Percentiles rank a stretch among this genome's conserved stretches.
phyloP scores from a whole-genome alignment of 2,329 filamentous ascomycete genomes.

The Bisporella sp. region DNA sequence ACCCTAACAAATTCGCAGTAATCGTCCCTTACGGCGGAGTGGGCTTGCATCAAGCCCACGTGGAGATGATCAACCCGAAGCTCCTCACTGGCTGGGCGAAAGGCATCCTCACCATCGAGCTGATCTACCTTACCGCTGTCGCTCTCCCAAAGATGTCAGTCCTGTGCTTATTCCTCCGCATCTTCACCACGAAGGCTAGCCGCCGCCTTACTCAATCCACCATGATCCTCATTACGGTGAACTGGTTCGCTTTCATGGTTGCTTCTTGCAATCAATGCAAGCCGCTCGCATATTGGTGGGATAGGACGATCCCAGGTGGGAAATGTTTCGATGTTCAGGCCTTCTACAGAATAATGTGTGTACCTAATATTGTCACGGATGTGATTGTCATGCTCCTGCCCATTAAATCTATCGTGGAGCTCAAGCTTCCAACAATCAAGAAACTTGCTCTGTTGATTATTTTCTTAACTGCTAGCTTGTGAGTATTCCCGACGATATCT shows the following conservation, averaged over 20 bases:
- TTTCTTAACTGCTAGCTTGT: not conserved
- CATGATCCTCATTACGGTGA: not conserved
- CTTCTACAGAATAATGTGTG: not conserved
- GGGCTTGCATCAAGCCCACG: not conserved
- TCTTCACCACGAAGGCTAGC: not conserved
- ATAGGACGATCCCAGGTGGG: not conserved
- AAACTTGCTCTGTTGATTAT: not conserved
- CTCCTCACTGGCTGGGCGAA: not conserved
- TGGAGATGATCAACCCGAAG: not conserved
- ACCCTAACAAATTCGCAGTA: not conserved
- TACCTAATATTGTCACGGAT: constrained; percentile 2
- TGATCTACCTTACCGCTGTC: not conserved
- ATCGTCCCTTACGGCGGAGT: not conserved
- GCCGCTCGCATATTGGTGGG: not conserved
- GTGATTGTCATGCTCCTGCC: constrained; percentile 1
- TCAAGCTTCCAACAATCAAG: not conserved
- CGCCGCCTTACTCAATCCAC: not conserved
- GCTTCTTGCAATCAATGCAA: not conserved
- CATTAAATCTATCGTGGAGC: not conserved
- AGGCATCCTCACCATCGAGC: not conserved
- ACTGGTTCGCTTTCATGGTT: not conserved
- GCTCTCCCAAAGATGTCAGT: not conserved
- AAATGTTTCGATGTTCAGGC: not conserved
- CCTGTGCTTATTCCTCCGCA: not conserved
- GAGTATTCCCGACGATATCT: not conserved